Conservation (phyloP, 2,329 filamentous ascomycete genomes). For the Elsinoe necatrix region DNA sequence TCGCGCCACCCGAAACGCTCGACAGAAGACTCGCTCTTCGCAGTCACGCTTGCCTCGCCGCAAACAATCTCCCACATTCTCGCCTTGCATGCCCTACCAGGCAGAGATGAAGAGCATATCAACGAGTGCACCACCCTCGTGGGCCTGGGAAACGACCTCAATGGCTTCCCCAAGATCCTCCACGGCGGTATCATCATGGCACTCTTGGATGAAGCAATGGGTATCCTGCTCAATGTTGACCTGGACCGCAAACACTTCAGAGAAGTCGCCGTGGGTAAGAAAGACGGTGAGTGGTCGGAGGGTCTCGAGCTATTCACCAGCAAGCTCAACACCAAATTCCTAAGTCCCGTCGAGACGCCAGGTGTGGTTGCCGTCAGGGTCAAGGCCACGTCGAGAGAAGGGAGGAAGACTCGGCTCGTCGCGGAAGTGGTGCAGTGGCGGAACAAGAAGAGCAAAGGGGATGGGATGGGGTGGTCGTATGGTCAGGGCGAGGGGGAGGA, state of each 20-base stretch:
- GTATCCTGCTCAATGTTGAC: conserved; percentile 42
- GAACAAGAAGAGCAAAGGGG: neutral
- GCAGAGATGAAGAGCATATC: conserved; percentile 25
- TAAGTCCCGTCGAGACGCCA: conserved; percentile 45
- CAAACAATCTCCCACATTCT: conserved; percentile 43
- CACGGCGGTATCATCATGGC: conserved; percentile 53
- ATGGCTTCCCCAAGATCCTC: conserved; percentile 44
- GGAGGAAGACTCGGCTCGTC: conserved; percentile 11
- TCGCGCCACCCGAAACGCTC: conserved; percentile 32
- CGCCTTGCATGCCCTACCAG: conserved; percentile 35
- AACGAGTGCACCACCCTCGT: conserved; percentile 33
- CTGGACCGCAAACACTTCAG: conserved; percentile 22
- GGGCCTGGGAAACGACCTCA: conserved; percentile 44
- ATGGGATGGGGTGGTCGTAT: conserved; percentile 17
- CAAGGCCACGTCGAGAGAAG: conserved; percentile 25
- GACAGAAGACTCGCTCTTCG: conserved; percentile 46
- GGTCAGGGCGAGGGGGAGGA: conserved; percentile 41
- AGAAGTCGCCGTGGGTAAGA: conserved; percentile 17
- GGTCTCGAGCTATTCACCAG: conserved; percentile 38
- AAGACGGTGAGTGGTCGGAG: conserved; percentile 21
- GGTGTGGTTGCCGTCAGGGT: conserved; percentile 41
- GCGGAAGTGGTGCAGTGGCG: conserved; percentile 17
- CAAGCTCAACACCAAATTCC: conserved; percentile 49
- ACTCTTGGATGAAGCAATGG: conserved; percentile 52
- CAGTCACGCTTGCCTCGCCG: conserved; percentile 44